Evolutionary conservation across 2,329 filamentous ascomycete species (phyloP).

Genomic region (Penicillium sp.): DNA sequence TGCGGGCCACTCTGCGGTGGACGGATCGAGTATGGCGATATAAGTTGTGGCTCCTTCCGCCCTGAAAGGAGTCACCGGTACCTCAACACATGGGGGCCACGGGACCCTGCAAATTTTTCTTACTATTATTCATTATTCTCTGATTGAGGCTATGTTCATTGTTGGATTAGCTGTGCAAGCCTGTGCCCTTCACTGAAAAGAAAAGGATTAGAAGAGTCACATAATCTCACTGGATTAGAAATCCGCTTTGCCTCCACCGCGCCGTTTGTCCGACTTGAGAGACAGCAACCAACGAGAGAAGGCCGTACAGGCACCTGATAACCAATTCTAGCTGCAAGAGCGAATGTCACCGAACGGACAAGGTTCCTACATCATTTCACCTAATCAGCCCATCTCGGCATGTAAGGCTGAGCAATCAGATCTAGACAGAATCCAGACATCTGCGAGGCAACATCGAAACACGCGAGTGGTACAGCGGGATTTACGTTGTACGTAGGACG

Average conservation of each 20-base stretch:
- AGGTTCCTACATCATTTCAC: background rate
- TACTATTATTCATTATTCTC: background rate
- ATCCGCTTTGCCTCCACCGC: background rate
- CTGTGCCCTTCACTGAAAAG: too few relatives aligned
- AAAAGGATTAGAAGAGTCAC: background rate
- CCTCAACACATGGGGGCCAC: constrained; percentile 6
- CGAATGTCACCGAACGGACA: background rate
- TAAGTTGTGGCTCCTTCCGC: constrained; percentile 13
- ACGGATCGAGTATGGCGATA: constrained; percentile 16
- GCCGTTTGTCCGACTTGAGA: background rate
- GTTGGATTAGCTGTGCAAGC: too few relatives aligned
- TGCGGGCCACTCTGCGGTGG: constrained; percentile 14
- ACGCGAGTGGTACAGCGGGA: background rate
- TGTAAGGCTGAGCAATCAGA: background rate
- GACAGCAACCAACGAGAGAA: background rate
- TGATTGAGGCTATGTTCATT: background rate
- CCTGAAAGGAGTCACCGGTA: constrained; percentile 25
- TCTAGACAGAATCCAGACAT: background rate
- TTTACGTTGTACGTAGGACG: background rate
- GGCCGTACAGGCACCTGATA: background rate
- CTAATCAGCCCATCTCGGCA: constrained; percentile 4
- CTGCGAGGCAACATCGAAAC: background rate
- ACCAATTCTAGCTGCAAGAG: background rate
- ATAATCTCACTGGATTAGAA: background rate
- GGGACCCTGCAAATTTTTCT: constrained; percentile 13